These are phyloP conservation scores for Botryotinia calthae DNA, from an alignment of 2,329 filamentous ascomycete species.

Conservation along the genomic window DNA sequence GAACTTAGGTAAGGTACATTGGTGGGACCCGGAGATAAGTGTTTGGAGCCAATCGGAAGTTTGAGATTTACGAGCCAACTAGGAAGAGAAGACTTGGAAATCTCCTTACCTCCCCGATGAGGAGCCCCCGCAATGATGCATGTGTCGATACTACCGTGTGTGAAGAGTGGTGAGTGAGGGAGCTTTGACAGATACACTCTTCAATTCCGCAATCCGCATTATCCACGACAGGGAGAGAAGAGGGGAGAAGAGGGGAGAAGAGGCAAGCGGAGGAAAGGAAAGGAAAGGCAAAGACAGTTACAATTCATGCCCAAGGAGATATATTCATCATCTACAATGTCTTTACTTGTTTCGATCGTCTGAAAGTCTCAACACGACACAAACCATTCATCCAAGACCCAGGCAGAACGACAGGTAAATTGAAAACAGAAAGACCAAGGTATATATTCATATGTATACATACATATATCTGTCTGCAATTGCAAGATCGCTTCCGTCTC, in stretches of 20 bases:
- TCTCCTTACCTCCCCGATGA: constrained; percentile 3
- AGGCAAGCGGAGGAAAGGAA: too few relatives aligned
- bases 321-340: not conserved
- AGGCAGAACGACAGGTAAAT: too few relatives aligned
- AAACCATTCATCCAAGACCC: not conserved
- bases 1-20: not conserved
- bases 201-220: not conserved
- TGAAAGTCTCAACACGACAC: not conserved
- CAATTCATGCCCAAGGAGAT: not conserved
- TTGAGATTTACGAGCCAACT: not conserved
- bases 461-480: not conserved
- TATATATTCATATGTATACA: not conserved
- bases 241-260: not conserved
- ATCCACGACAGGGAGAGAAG: not conserved
- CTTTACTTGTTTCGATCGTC: not conserved
- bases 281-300: not conserved
- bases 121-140: not conserved
- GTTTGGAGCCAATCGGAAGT: not conserved
- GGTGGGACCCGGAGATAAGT: not conserved
- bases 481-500: not conserved
- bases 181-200: not conserved
- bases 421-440: not conserved
- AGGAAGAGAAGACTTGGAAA: not conserved
- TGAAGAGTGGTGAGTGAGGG: not conserved
- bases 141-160: too few relatives aligned